Evolutionary conservation across 495 filamentous ascomycete species (phyloP).

Genomic region (Glutinoglossum americanum): DNA sequence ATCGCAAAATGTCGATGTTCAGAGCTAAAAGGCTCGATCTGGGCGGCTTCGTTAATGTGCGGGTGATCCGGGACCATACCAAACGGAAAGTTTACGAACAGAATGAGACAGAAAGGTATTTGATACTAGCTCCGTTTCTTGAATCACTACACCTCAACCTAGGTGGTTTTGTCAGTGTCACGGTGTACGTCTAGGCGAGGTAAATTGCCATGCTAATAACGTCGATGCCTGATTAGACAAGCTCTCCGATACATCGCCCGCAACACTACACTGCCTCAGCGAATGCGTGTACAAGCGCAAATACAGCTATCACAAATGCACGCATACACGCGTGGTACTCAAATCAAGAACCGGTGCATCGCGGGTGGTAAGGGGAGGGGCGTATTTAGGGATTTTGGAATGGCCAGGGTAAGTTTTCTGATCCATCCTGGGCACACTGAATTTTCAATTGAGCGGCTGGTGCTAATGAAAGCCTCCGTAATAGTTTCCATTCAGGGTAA

Average conservation of each 20-base stretch:
- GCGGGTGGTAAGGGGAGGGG: slow-evolving; percentile 69
- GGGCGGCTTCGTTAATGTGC: slow-evolving; percentile 63
- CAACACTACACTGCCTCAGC: slow-evolving; percentile 66
- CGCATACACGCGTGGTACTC: slow-evolving; percentile 74
- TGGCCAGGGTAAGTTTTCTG: slow-evolving; percentile 51
- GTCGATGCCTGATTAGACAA: slow-evolving; percentile 37
- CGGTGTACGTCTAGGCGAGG: not conserved
- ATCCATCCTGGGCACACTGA: not conserved
- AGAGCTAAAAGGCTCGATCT: slow-evolving; percentile 72
- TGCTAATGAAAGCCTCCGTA: not conserved
- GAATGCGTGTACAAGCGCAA: slow-evolving; percentile 73
- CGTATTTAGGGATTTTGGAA: slow-evolving; percentile 72
- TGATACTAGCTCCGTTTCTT: no score
- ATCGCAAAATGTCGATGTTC: slow-evolving; percentile 47
- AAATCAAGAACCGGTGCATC: slow-evolving; percentile 84
- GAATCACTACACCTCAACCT: no score
- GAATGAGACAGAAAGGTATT: slow-evolving; percentile 66
- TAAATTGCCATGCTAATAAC: not conserved
- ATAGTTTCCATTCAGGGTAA: slow-evolving; percentile 78
- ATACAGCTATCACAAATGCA: slow-evolving; percentile 88
- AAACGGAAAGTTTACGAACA: slow-evolving; percentile 83
- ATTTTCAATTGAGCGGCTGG: not conserved
- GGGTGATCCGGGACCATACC: slow-evolving; percentile 73
- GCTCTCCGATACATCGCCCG: slow-evolving; percentile 85
- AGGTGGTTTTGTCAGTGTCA: not conserved